phyloP scores from a whole-genome alignment of 768 basidiomycete species.

The Naganishia vishniacii region DNA sequence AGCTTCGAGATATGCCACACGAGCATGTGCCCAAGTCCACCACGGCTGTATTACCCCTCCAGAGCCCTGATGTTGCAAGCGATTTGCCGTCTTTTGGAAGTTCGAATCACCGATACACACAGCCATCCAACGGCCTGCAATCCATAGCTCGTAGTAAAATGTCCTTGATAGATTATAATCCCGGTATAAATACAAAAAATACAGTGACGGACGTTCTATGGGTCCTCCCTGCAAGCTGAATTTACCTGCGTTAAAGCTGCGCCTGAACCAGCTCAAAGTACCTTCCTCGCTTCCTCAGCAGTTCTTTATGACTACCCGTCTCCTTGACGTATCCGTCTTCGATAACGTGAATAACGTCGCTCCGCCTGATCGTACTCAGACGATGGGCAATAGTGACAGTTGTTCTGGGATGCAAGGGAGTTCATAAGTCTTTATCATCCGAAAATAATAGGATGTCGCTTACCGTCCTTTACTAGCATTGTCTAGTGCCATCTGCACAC shows the following conservation, averaged over 20 bases:
- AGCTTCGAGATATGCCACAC: too few species aligned
- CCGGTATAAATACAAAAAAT: too few species aligned
- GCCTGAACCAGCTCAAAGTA: constrained; percentile 43
- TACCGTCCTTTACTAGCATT: constrained; percentile 35
- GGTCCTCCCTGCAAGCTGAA: too few species aligned
- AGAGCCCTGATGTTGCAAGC: too few species aligned
- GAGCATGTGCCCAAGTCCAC: too few species aligned
- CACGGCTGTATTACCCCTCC: too few species aligned
- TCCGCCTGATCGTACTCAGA: constrained; percentile 39
- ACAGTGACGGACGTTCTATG: too few species aligned
- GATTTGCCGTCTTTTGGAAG: too few species aligned
- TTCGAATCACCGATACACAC: too few species aligned
- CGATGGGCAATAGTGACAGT: constrained; percentile 45
- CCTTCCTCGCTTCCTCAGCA: constrained; percentile 35
- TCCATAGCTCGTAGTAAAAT: too few species aligned
- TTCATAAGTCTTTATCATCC: background rate
- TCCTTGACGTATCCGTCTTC: constrained; percentile 44
- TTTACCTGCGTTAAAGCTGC: constrained; percentile 34
- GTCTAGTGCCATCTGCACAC: constrained; percentile 20
- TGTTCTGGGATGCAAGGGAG: constrained; percentile 35
- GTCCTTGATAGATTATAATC: too few species aligned
- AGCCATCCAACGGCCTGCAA: too few species aligned
- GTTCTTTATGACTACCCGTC: constrained; percentile 41
- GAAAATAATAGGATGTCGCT: background rate
- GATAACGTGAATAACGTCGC: constrained; percentile 44